Evolutionary conservation across 352 stramenopile genomes (phyloP), one percentile per base, ranked within the genome.

Genomic region (Blastocystis sp.): DNA sequence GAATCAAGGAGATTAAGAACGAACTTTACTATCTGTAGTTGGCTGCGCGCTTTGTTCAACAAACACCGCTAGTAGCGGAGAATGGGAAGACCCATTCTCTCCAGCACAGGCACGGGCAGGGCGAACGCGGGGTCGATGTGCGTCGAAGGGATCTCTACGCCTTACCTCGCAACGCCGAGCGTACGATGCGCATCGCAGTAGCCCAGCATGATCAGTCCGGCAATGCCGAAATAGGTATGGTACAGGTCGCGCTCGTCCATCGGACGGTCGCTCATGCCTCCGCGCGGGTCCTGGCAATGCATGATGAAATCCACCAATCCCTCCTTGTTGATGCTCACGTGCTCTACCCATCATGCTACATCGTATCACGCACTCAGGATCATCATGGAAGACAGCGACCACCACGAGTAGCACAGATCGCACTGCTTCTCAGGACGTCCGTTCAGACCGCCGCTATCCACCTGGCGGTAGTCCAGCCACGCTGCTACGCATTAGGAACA

Each of bases 361-460:
- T 45, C 52, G n/a, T 38, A 62, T 76, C 21, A 89, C 41, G 9
- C 59, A 77, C 90, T 91, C 34, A 98, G 93, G 89, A 99, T 98
- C 52, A 94, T 96, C 60, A 99, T 92, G 45, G 92, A 94, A 80
- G 94, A 96, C 61, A 99, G 93, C 90, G 98, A 98, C 97, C 97
- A 99, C 96, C 97, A 99, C 80, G 94, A 98, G 90, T 99, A 99
- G 91, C 96, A 99, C 62, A 99, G 96, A 91, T 99, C 97, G 0
- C 96, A 95, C 88, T 99, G 96, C 92, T 99, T 99, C 92, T 99
- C 97, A 0, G 96, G 96, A 56, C 96, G 91, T 7, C 97, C 97
- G 89, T 99, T 99, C 21, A 97, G 88, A 9, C 94, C 94, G 52
- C 94, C 94, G 34, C 92, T 95, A 90, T 99, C 97, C 90, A 96